phyloP scores from a whole-genome alignment of 495 filamentous ascomycete species.

The Hypoxylon crocopeplum region DNA sequence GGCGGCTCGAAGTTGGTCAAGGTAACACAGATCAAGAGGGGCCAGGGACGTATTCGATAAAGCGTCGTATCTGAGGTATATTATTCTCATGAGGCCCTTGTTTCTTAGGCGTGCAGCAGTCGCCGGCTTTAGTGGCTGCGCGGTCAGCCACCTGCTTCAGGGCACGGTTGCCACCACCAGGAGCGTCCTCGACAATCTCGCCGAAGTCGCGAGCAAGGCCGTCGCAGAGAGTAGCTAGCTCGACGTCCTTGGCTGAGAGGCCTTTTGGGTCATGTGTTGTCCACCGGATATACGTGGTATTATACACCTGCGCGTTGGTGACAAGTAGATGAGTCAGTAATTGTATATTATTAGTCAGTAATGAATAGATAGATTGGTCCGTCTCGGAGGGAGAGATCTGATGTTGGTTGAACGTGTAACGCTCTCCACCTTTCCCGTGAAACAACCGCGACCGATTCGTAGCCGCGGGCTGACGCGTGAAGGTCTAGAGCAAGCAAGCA shows the following conservation, averaged over 20 bases:
- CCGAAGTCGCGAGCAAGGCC: constrained; percentile 58
- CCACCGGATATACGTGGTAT: constrained; percentile 69
- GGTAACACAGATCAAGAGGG: too few species aligned
- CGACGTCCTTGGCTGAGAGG: constrained; percentile 71
- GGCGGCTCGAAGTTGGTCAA: too few species aligned
- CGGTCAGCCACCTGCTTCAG: constrained; percentile 47
- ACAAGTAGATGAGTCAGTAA: constrained; percentile 23
- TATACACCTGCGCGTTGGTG: constrained; percentile 57
- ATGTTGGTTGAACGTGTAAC: too few species aligned
- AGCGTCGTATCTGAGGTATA: too few species aligned
- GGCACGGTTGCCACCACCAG: constrained; percentile 11
- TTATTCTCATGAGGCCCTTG: background rate
- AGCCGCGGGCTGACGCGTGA: constrained; percentile 2
- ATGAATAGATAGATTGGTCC: background rate
- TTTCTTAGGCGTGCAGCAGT: constrained; percentile 56
- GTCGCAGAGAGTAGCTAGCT: constrained; percentile 72
- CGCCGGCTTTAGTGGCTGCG: constrained; percentile 46
- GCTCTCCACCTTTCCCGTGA: too few species aligned
- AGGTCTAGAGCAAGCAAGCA: constrained; percentile 2
- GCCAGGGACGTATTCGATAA: too few species aligned
- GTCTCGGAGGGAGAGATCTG: too few species aligned
- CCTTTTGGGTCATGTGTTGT: constrained; percentile 76
- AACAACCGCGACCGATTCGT: too few species aligned
- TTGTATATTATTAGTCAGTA: constrained; percentile 11
- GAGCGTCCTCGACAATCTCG: constrained; percentile 48